Percentiles rank a stretch among this genome's conserved stretches.
Conservation (phyloP, 192 early-diverging fungal species). For the Thoreauomyces humboldtii region DNA sequence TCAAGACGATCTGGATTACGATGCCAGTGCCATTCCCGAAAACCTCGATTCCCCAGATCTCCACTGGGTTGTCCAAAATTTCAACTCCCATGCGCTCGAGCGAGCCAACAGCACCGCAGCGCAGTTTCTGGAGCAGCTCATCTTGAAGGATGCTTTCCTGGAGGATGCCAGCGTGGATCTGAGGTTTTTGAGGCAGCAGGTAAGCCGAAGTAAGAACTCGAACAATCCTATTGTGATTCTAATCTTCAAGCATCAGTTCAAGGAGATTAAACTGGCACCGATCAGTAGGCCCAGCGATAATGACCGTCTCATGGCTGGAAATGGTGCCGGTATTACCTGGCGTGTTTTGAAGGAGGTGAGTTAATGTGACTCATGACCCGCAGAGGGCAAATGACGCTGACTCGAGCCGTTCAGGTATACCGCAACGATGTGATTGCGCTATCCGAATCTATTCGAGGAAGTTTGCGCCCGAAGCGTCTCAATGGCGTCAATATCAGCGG, state of each 20-base stretch:
- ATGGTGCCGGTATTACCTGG: constrained; percentile 3
- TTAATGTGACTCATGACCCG: background rate
- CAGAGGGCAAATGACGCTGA: background rate
- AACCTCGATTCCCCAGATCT: constrained; percentile 15
- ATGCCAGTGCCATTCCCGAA: constrained; percentile 11
- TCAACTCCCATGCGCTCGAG: constrained; percentile 19
- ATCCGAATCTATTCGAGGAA: background rate
- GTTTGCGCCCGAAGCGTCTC: constrained; percentile 14
- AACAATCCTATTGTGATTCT: no score
- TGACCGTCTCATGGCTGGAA: constrained; percentile 22
- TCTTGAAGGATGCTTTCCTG: constrained; percentile 21
- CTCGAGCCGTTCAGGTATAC: constrained; percentile 1
- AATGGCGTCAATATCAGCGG: constrained; percentile 11
- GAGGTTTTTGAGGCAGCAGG: constrained; percentile 18
- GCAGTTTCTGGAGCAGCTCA: constrained; percentile 27
- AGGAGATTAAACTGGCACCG: constrained; percentile 8
- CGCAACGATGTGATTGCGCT: constrained; percentile 2
- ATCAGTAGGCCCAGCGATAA: constrained; percentile 25
- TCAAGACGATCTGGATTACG: background rate
- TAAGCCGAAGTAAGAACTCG: no score
- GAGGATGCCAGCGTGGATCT: constrained; percentile 25
- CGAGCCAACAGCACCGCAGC: constrained; percentile 1
- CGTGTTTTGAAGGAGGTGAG: constrained; percentile 1
- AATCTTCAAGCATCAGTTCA: constrained; percentile 6
- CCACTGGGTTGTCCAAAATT: constrained; percentile 32